These are phyloP conservation scores for Fomitopsis serialis DNA, from an alignment of 768 basidiomycete species.

Conservation along the genomic window DNA sequence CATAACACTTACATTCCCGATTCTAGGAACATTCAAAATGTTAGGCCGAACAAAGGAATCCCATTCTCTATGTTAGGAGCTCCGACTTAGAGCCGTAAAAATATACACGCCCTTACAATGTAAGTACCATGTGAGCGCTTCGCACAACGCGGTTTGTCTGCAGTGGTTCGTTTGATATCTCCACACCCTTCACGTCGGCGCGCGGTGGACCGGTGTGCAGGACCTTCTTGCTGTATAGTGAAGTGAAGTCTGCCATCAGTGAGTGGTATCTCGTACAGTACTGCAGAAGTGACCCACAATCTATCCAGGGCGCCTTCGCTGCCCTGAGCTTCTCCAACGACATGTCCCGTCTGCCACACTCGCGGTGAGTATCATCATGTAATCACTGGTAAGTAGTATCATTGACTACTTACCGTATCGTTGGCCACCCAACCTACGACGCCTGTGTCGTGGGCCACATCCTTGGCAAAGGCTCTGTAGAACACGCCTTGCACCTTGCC, in stretches of 20 bases:
- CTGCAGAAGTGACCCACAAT: conserved; percentile 5
- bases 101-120: too few relatives aligned
- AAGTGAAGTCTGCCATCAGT: background rate
- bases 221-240: conserved; percentile 9
- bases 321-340: conserved; percentile 15
- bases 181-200: conserved; percentile 11
- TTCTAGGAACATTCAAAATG: too few relatives aligned
- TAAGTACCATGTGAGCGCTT: too few relatives aligned
- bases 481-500: conserved; percentile 18
- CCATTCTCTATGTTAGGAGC: too few relatives aligned
- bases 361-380: too few relatives aligned
- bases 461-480: conserved; percentile 15
- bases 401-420: conserved; percentile 12
- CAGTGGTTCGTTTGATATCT: conserved; percentile 14
- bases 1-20: too few relatives aligned
- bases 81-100: too few relatives aligned
- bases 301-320: conserved; percentile 8
- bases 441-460: conserved; percentile 12
- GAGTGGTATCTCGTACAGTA: background rate
- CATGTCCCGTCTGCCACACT: conserved; percentile 17
- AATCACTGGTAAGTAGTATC: too few relatives aligned
- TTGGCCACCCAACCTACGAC: conserved; percentile 19
- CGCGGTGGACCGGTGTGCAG: conserved; percentile 10
- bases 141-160: too few relatives aligned
- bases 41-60: too few relatives aligned